phyloP scores from a whole-genome alignment of 208 protist genomes.

The Leishmania braziliensis region DNA sequence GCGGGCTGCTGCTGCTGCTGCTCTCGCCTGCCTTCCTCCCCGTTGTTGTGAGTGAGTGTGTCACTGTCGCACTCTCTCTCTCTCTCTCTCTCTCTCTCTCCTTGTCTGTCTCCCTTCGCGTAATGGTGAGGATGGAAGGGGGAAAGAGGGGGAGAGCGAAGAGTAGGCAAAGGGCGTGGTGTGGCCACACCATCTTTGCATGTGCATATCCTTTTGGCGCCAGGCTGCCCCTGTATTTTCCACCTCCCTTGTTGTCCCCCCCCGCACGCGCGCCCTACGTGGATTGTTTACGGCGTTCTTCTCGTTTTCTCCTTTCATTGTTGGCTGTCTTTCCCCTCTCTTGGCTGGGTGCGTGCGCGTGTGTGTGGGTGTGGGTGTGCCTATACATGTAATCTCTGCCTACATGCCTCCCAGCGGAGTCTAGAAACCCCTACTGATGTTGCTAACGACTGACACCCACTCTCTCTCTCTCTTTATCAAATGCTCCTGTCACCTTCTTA shows the following conservation, averaged over 20 bases:
- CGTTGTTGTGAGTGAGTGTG: not conserved
- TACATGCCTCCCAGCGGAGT: not conserved
- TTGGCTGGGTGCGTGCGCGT: not conserved
- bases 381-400: not conserved
- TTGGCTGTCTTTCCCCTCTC: conserved; percentile 1
- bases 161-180: not conserved
- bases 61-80: not conserved
- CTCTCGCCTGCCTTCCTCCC: not conserved
- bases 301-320: not conserved
- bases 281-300: not conserved
- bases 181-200: not conserved
- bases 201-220: not conserved
- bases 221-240: not conserved
- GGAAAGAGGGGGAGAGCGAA: not conserved
- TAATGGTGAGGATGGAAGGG: not conserved
- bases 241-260: not conserved
- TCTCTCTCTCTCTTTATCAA: not conserved
- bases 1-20: no score
- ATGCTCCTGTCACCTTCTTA: not conserved
- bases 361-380: not conserved
- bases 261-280: not conserved
- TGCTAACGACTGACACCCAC: not conserved
- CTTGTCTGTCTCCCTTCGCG: no score
- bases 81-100: no score
- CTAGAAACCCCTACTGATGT: not conserved